Base-by-base conservation (phyloP, 331 rosid species). In the Malus hybrid region DNA sequence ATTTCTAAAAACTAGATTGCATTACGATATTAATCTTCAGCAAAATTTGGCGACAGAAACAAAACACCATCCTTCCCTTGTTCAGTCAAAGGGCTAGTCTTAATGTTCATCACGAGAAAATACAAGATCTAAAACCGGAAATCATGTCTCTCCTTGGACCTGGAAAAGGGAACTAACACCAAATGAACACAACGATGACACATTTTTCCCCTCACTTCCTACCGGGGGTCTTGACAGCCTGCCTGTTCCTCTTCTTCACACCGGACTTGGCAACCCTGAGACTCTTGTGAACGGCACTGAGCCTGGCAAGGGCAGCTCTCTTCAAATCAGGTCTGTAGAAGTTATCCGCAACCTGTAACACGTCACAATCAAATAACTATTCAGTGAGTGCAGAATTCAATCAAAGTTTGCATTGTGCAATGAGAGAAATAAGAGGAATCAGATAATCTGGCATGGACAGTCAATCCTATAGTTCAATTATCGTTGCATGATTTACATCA, bases 231-330 rank as follows among this genome's bases (percentile, higher is more conserved):
- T 28, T 80, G 13, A 39, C 44, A 6, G 71, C 75, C 74, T 81
- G 85, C 52, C 81, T 81, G 61, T 81, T 81, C 82, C 81, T 77
- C 76, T 77, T 77, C 82, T 81, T 81, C 14, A 52, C 76, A 73
- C 85, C 85, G 4, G 85, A 77, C 29, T 73, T 81, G 6, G 76
- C 33, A 22, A 81, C 79, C 73, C 39, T 81, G 24, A 81, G 76
- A 67, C 82, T 77, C 82, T 62, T 81, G 59, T 81, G 69, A 33
- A 81, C 76, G 3, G 70, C 81, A 6, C 85, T 77, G 11, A 81
- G 73, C 76, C 62, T 67, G 8, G 81, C 79, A 31, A 81, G 82
- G 76, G 85, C 81, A 6, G 82, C 81, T 11, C 28, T 67, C 68
- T 77, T 81, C 73, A 81, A 68, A 76, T 81, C 82, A 0, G 85